phyloP scores from a whole-genome alignment of 164 flowering plant genomes.

The Tetracentron sinense region DNA sequence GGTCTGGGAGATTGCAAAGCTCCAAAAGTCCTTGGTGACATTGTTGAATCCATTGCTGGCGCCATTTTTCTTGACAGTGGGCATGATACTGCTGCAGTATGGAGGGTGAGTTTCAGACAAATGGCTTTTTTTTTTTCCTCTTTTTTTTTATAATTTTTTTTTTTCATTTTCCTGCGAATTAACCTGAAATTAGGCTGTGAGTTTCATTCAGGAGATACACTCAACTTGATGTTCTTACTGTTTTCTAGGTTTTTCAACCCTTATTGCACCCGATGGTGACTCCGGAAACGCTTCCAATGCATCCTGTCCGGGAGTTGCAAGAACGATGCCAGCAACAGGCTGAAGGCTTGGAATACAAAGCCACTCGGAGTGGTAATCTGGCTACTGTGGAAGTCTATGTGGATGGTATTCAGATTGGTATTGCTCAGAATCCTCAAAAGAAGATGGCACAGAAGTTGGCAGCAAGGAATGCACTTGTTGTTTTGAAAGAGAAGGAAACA shows the following conservation, averaged over 20 bases:
- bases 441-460: constrained; percentile 99
- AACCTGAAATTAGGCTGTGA: background rate
- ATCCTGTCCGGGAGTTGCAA: constrained; percentile 96
- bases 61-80: constrained; percentile 89
- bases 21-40: constrained; percentile 98
- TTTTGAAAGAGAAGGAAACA: constrained; percentile 73
- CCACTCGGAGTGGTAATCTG: constrained; percentile 75
- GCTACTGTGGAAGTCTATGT: constrained; percentile 95
- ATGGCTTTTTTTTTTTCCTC: background rate
- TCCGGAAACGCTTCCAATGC: constrained; percentile 99
- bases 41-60: constrained; percentile 97
- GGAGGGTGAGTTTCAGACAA: constrained; percentile 57
- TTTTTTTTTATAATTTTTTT: no score
- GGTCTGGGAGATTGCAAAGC: constrained; percentile 99
- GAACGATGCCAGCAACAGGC: constrained; percentile 99
- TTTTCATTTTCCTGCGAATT: no score
- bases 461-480: constrained; percentile 89
- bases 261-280: constrained; percentile 94
- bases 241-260: constrained; percentile 75
- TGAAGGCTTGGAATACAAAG: constrained; percentile 95
- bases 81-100: constrained; percentile 67
- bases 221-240: constrained; percentile 6
- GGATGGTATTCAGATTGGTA: constrained; percentile 88
- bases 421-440: constrained; percentile 93
- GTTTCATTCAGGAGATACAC: background rate